Base-by-base conservation (phyloP, 2,329 filamentous ascomycete species). In the Thielaviopsis populi region DNA sequence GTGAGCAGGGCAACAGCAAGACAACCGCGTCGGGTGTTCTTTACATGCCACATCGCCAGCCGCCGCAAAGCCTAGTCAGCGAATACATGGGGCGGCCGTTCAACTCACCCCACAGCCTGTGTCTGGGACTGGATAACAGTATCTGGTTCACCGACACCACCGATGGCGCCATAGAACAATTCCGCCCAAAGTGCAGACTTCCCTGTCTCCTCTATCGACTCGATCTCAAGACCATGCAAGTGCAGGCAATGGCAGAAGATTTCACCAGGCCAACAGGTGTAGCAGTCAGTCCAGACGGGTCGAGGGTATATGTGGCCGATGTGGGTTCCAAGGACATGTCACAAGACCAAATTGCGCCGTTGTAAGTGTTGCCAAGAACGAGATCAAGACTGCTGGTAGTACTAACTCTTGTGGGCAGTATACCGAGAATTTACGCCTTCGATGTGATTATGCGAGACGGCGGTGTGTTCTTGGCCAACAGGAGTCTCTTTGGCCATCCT, bases 101-200 rank as follows among this genome's bases (percentile, higher is more conserved):
- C 69, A 80, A 79, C 68, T 78, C 75, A 1, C 71, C 77, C 54
- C 79, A 79, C 66, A 78, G 80, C 63, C 76, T 80, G 2, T 74
- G 78, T 5, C 70, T 77, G 15, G 70, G 73, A 54, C 67, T 67
- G 0, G 76, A 78, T 64, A 75, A 76, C 3, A 72, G 71, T 5
- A 72, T 80, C 27, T 80, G 78, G 77, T 80, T 80, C 68, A 80
- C 78, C 0, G 78, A 80, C 67, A 76, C 78, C 0, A 70, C 73
- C 8, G 80, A 80, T 68, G 79, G 78, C 8, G 74, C 71, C 30
- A 74, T 78, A 64, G 77, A 80, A 67, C 73, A 76, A 10, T 77
- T 78, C 67, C 72, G 78, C 10, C 75, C 74, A 10, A 68, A 69
- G 10, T 76, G 78, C 1, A 70, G 71, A 48, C 64, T 81, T 10